Conservation (phyloP, 2,329 filamentous ascomycete genomes). For the Fusarium mexicanum region DNA sequence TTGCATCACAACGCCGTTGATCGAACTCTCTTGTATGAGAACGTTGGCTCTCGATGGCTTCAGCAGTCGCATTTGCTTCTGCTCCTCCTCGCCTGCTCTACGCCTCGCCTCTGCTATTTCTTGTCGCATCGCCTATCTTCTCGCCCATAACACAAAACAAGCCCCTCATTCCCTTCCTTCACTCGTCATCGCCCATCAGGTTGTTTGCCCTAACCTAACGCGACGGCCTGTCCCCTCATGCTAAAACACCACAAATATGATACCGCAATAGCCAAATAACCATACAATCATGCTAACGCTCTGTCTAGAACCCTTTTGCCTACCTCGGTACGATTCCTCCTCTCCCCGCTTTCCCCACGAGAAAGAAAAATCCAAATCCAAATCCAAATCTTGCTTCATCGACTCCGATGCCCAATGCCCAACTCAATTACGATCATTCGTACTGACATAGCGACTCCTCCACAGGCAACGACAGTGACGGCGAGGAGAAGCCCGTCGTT, state of each 20-base stretch:
- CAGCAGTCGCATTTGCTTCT: conserved; percentile 1
- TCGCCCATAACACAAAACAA: conserved; percentile 15
- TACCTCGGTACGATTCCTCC: conserved; percentile 82
- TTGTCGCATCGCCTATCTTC: background rate
- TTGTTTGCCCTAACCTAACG: conserved; percentile 37
- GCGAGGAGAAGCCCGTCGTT: conserved; percentile 77
- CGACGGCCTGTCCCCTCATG: background rate
- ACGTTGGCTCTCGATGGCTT: conserved; percentile 19
- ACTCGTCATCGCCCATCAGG: conserved; percentile 29
- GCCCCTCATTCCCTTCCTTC: conserved; percentile 33
- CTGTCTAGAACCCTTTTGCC: conserved; percentile 93
- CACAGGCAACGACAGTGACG: conserved; percentile 68
- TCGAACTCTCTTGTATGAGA: background rate
- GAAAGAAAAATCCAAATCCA: conserved; percentile 12
- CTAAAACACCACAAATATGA: conserved; percentile 7
- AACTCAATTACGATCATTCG: conserved; percentile 32
- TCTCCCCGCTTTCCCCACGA: conserved; percentile 35
- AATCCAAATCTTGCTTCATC: conserved; percentile 28
- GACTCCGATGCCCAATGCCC: conserved; percentile 21
- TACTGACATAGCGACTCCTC: conserved; percentile 34
- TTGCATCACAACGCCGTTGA: conserved; percentile 14
- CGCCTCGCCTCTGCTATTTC: background rate
- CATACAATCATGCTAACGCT: conserved; percentile 31
- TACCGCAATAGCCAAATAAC: background rate
- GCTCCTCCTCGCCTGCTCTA: background rate